A percentile compares a stretch with the other conserved stretches of the same genome.
Evolutionary conservation across 2,329 filamentous ascomycete species (phyloP).

Genomic region (Bretziella fagacearum): DNA sequence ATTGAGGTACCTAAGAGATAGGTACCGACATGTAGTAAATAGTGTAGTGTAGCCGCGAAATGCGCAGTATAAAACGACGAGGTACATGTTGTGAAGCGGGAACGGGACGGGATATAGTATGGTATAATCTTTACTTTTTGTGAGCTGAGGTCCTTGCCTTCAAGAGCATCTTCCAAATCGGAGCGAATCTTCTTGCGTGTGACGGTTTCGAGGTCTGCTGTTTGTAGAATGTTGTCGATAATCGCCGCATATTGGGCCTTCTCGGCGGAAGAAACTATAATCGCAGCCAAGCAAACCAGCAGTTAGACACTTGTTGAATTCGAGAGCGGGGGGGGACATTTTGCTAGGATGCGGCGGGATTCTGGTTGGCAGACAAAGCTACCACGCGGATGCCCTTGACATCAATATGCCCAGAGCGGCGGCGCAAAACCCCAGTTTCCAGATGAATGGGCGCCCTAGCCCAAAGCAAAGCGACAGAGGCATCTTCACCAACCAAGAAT

Average conservation of each 20-base stretch:
- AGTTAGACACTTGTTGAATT: too few species aligned
- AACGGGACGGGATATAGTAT: neutral
- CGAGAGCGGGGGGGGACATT: too few species aligned
- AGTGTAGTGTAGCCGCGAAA: too few species aligned
- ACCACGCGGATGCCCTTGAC: too few species aligned
- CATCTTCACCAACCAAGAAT: too few species aligned
- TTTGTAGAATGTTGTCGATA: conserved; percentile 42
- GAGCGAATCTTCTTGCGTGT: conserved; percentile 45
- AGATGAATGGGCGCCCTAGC: neutral
- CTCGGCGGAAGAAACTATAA: conserved; percentile 33
- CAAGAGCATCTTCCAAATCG: conserved; percentile 36
- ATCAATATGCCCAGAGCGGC: neutral
- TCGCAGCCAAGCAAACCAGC: too few species aligned
- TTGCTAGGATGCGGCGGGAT: neutral
- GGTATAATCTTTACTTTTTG: conserved; percentile 33
- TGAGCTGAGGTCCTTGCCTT: conserved; percentile 38
- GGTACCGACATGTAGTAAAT: too few species aligned
- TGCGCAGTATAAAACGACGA: too few species aligned
- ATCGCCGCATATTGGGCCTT: conserved; percentile 36
- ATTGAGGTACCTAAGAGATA: too few species aligned
- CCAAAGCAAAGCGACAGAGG: too few species aligned
- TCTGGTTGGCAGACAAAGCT: neutral
- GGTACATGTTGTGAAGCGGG: neutral
- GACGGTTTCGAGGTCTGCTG: conserved; percentile 43
- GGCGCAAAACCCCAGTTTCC: neutral